Conservation (phyloP, 192 early-diverging fungal species). For the Backusella mclennaniae region DNA sequence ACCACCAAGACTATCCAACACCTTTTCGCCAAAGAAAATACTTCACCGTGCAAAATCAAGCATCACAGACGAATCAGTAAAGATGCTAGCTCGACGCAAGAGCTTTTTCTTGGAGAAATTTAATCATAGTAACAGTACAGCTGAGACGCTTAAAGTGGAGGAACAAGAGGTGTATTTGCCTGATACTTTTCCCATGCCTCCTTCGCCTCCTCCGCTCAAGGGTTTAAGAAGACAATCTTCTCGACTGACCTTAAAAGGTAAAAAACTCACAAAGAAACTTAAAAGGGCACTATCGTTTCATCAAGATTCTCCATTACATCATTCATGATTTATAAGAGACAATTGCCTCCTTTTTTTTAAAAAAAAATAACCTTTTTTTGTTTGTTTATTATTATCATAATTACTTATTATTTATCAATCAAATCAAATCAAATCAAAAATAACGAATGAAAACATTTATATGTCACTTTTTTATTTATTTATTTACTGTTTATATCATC, state of each 20-base stretch:
- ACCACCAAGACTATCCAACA: background rate
- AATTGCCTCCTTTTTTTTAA: background rate
- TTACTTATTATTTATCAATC: background rate
- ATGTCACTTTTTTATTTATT: constrained; percentile 7
- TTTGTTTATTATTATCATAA: background rate
- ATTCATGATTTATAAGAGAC: background rate
- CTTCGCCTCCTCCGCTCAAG: background rate
- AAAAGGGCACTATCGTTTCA: constrained; percentile 5
- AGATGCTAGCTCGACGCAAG: background rate
- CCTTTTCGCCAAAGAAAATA: constrained; percentile 1
- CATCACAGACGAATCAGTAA: constrained; percentile 6
- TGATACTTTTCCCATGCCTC: background rate
- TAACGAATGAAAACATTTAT: background rate
- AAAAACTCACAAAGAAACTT: background rate
- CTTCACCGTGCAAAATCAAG: constrained; percentile 11
- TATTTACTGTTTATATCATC: background rate
- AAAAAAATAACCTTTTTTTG: background rate
- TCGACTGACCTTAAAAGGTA: constrained; percentile 1
- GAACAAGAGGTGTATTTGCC: background rate
- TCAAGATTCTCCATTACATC: constrained; percentile 1
- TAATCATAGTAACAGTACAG: background rate
- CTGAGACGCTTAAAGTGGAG: background rate
- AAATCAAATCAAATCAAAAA: background rate
- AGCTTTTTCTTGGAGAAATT: constrained; percentile 4
- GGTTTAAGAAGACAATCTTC: constrained; percentile 15